Conservation (phyloP, 2,329 filamentous ascomycete genomes). For the Claviceps sp. region DNA sequence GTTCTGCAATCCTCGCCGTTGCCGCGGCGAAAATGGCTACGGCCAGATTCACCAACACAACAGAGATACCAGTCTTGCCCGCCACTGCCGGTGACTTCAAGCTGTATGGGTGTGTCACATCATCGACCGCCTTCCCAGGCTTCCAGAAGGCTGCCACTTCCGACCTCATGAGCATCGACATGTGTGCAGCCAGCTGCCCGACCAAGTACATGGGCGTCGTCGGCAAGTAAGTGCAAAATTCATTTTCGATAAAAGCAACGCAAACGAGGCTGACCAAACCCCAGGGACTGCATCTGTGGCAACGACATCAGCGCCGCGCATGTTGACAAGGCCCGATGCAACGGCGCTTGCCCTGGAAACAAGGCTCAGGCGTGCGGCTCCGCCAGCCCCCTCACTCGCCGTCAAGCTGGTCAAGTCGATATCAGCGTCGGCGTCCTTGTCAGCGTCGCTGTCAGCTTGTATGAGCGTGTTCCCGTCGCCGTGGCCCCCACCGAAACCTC, state of each 20-base stretch:
- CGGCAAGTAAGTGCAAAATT: slow-evolving; percentile 12
- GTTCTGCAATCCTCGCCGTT: slow-evolving; percentile 16
- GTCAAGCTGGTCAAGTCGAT: neutral
- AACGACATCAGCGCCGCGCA: slow-evolving; percentile 5
- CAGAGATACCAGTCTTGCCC: slow-evolving; percentile 8
- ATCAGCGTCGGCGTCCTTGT: neutral
- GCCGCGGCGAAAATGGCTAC: slow-evolving; percentile 18
- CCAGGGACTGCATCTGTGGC: slow-evolving; percentile 20
- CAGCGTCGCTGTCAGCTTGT: slow-evolving; percentile 1
- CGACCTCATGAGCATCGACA: slow-evolving; percentile 12
- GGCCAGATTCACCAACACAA: slow-evolving; percentile 11
- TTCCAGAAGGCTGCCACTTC: slow-evolving; percentile 10
- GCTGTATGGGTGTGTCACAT: slow-evolving; percentile 15
- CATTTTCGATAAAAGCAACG: neutral
- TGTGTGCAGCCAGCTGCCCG: slow-evolving; percentile 13
- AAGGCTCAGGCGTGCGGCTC: slow-evolving; percentile 14
- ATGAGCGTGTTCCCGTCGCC: neutral
- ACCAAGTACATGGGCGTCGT: slow-evolving; percentile 14
- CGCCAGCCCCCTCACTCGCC: neutral
- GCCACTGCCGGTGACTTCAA: slow-evolving; percentile 9
- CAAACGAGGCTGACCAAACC: neutral
- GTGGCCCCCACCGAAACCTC: neutral
- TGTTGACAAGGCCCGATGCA: slow-evolving; percentile 11
- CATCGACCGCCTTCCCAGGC: slow-evolving; percentile 10
- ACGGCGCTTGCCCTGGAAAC: slow-evolving; percentile 17